Percentiles rank a stretch among this genome's conserved stretches.
These are phyloP conservation scores for Bruguiera hainesii DNA, from an alignment of 441 rosid genomes.

Conservation along the genomic window DNA sequence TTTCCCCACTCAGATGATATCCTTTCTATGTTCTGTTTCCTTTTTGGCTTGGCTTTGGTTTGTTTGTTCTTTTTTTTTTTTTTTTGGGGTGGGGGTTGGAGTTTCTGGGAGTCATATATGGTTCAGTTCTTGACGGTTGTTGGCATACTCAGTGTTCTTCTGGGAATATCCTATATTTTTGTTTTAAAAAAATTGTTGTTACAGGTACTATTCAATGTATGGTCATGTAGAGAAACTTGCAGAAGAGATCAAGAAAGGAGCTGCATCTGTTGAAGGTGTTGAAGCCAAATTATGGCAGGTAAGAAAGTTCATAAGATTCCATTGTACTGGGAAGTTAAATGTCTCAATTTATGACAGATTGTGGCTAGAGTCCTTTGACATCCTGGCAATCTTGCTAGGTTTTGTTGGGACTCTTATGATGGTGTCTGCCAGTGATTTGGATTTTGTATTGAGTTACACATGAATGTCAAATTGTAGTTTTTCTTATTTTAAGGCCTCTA, in stretches of 20 bases:
- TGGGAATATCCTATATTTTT: constrained; percentile 6
- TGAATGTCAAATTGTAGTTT: not conserved
- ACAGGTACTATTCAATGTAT: constrained; percentile 94
- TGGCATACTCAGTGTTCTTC: not conserved
- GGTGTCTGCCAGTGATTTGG: not conserved
- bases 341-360: not conserved
- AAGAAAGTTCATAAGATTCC: constrained; percentile 1
- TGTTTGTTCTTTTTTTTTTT: no score
- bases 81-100: not conserved
- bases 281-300: constrained; percentile 98
- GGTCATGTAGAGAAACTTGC: constrained; percentile 94
- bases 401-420: no score
- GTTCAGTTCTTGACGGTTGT: not conserved
- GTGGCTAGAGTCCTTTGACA: no score
- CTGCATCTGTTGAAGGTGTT: constrained; percentile 91
- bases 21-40: no score
- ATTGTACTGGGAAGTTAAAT: not conserved
- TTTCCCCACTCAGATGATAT: no score
- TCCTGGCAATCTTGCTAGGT: no score
- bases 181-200: constrained; percentile 7
- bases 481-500: not conserved
- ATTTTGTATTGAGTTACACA: not conserved
- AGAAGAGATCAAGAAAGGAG: constrained; percentile 88
- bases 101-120: not conserved
- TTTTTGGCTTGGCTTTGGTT: no score